Percentiles rank a stretch among this genome's conserved stretches.
Conservation (phyloP, 2,329 filamentous ascomycete species). For the Nakataea oryzae region DNA sequence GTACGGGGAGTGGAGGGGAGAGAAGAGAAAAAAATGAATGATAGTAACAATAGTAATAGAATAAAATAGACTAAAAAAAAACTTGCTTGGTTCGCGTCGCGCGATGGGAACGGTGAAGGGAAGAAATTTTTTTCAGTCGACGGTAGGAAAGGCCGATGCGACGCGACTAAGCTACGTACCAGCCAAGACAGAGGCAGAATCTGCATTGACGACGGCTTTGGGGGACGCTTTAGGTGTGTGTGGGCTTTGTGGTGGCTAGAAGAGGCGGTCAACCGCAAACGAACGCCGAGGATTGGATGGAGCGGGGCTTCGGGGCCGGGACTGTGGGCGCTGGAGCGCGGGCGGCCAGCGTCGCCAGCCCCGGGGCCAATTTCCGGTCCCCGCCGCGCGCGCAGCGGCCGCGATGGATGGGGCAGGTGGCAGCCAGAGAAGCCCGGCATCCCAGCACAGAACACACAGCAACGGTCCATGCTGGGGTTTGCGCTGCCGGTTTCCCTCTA, state of each 20-base stretch:
- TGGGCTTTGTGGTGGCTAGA: neutral
- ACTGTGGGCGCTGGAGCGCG: neutral
- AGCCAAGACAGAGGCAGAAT: neutral
- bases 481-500: neutral
- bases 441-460: neutral
- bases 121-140: no score
- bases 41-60: no score
- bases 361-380: neutral
- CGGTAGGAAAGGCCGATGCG: neutral
- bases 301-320: neutral
- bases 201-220: neutral
- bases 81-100: neutral
- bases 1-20: no score
- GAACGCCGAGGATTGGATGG: neutral
- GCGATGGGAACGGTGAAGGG: neutral
- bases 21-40: no score
- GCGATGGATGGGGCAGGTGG: neutral
- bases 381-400: no score
- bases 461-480: neutral
- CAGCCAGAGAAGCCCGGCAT: neutral
- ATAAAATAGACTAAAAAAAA: neutral
- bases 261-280: neutral
- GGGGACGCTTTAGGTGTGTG: neutral
- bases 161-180: neutral
- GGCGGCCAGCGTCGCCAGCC: neutral